Evolutionary conservation across 2,329 filamentous ascomycete species (phyloP).

Genomic region (Botrytis pseudocinerea): DNA sequence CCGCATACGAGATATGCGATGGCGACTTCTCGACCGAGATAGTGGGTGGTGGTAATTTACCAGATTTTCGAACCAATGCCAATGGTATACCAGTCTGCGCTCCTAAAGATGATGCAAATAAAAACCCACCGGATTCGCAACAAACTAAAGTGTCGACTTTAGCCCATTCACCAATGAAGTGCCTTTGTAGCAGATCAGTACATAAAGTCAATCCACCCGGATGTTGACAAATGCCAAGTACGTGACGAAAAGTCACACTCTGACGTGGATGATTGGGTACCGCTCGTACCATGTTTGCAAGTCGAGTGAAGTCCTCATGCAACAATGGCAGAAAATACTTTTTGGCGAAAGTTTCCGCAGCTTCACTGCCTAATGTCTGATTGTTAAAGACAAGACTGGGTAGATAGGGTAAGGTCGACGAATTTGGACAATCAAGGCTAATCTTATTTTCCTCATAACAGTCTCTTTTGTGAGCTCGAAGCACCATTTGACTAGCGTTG

Average conservation of each 20-base stretch:
- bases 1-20: slow-evolving; percentile 57
- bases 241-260: slow-evolving; percentile 57
- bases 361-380: slow-evolving; percentile 45
- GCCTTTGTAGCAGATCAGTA: slow-evolving; percentile 49
- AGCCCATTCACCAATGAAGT: slow-evolving; percentile 51
- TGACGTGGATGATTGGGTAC: slow-evolving; percentile 52
- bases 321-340: slow-evolving; percentile 46
- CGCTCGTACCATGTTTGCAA: slow-evolving; percentile 52
- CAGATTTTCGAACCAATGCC: slow-evolving; percentile 53
- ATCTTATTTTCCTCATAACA: slow-evolving; percentile 24
- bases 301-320: slow-evolving; percentile 47
- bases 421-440: slow-evolving; percentile 32
- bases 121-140: slow-evolving; percentile 59
- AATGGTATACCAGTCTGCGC: slow-evolving; percentile 46
- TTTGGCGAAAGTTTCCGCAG: slow-evolving; percentile 46
- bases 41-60: slow-evolving; percentile 60
- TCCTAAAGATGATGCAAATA: slow-evolving; percentile 56
- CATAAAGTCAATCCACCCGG: slow-evolving; percentile 47
- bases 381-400: slow-evolving; percentile 56
- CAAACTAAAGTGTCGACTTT: slow-evolving; percentile 49
- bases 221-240: slow-evolving; percentile 40
- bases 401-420: slow-evolving; percentile 38
- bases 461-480: slow-evolving; percentile 41
- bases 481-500: slow-evolving; percentile 44
- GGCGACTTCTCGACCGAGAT: slow-evolving; percentile 49